phyloP scores from a whole-genome alignment of 441 rosid genomes.

The Populus tomentosa region DNA sequence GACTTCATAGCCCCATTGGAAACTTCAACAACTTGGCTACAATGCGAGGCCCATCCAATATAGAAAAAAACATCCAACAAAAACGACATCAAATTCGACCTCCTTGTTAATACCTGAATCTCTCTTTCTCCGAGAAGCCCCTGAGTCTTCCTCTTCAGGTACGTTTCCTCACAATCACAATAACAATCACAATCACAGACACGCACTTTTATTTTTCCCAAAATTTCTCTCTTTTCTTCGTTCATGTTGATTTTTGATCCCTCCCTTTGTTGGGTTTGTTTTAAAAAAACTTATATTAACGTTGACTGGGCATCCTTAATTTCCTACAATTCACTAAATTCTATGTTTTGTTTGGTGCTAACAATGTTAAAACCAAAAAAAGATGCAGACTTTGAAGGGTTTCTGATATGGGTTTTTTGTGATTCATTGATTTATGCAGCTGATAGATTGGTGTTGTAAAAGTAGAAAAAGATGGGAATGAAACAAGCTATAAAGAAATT shows the following conservation, averaged over 20 bases:
- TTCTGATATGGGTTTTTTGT: neutral
- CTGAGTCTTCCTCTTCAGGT: neutral
- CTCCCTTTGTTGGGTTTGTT: neutral
- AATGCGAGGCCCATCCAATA: neutral
- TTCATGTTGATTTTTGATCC: neutral
- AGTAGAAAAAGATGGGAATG: constrained; percentile 50
- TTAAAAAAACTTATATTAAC: neutral
- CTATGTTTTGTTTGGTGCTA: neutral
- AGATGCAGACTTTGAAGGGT: neutral
- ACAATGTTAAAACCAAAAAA: neutral
- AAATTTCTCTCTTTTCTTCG: neutral
- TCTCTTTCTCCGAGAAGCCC: neutral
- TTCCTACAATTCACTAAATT: neutral
- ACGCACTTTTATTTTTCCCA: neutral
- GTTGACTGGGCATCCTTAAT: neutral
- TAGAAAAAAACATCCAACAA: neutral
- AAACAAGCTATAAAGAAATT: constrained; percentile 78
- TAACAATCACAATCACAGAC: too few species aligned
- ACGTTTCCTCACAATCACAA: neutral
- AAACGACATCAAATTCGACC: neutral
- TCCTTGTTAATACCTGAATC: neutral
- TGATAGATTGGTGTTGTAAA: neutral
- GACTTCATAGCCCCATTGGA: neutral
- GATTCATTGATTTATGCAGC: neutral
- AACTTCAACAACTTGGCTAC: neutral